A percentile compares a stretch with the other conserved stretches of the same genome.
These are phyloP conservation scores for Silybum marianum DNA, from an alignment of 129 eudicot genomes.

Conservation along the genomic window DNA sequence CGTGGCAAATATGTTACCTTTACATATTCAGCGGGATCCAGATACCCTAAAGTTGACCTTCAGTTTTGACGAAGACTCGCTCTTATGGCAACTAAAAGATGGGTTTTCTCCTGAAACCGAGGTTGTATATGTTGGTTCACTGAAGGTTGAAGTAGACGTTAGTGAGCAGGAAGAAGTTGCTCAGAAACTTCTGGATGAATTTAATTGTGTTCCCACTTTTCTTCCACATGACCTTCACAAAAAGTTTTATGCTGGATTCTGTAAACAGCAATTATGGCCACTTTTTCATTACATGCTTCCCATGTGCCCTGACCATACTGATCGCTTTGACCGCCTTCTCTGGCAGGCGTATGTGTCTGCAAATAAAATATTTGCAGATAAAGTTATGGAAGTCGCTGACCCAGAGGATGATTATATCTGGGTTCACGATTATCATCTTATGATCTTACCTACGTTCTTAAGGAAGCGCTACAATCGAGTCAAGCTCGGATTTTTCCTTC, in stretches of 20 bases:
- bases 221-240: slow-evolving; percentile 64
- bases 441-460: slow-evolving; percentile 80
- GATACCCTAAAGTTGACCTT: slow-evolving; percentile 68
- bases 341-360: slow-evolving; percentile 93
- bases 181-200: slow-evolving; percentile 73
- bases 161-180: slow-evolving; percentile 84
- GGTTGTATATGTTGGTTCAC: slow-evolving; percentile 79
- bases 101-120: slow-evolving; percentile 74
- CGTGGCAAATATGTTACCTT: slow-evolving; percentile 83
- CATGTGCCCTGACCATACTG: slow-evolving; percentile 72
- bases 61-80: slow-evolving; percentile 71
- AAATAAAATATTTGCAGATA: slow-evolving; percentile 76
- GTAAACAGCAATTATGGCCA: slow-evolving; percentile 91
- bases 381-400: slow-evolving; percentile 76
- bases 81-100: slow-evolving; percentile 61
- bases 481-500: slow-evolving; percentile 80
- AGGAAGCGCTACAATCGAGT: slow-evolving; percentile 66
- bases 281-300: slow-evolving; percentile 96
- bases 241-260: slow-evolving; percentile 77
- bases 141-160: slow-evolving; percentile 62
- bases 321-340: slow-evolving; percentile 69
- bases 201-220: slow-evolving; percentile 87
- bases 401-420: slow-evolving; percentile 82
- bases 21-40: slow-evolving; percentile 55
- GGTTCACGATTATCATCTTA: slow-evolving; percentile 92